Evolutionary conservation across 108 stramenopile genomes (phyloP).

Genomic region (Cyclotella cryptica): DNA sequence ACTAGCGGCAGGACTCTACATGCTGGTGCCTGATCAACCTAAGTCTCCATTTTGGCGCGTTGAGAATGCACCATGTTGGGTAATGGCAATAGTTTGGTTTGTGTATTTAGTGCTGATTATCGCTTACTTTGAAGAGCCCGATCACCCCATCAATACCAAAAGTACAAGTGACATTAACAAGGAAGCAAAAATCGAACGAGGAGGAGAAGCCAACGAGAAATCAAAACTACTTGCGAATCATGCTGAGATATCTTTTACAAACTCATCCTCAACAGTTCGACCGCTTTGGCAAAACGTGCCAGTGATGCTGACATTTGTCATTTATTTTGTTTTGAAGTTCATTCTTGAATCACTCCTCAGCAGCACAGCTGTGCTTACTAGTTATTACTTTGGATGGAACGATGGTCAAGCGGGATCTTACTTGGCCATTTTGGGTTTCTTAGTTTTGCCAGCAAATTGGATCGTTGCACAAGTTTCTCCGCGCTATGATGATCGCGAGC

Average conservation of each 20-base stretch:
- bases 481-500: constrained; percentile 64
- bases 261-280: neutral
- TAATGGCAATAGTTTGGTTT: constrained; percentile 77
- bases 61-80: constrained; percentile 75
- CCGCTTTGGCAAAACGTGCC: constrained; percentile 57
- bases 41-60: neutral
- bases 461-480: constrained; percentile 56
- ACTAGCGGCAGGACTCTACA: constrained; percentile 61
- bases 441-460: constrained; percentile 73
- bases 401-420: constrained; percentile 47
- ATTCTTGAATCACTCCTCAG: constrained; percentile 62
- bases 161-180: neutral
- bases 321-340: constrained; percentile 78
- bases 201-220: neutral
- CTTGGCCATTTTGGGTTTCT: constrained; percentile 61
- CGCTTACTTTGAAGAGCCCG: constrained; percentile 74
- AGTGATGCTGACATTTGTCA: constrained; percentile 60
- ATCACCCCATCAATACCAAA: constrained; percentile 18
- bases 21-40: constrained; percentile 33
- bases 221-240: neutral
- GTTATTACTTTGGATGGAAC: constrained; percentile 69
- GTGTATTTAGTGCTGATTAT: constrained; percentile 59
- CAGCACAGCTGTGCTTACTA: constrained; percentile 57
- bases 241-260: neutral
- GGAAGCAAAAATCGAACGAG: neutral